Evolutionary conservation across 441 rosid species (phyloP).

Genomic region (Lagerstroemia fauriei): DNA sequence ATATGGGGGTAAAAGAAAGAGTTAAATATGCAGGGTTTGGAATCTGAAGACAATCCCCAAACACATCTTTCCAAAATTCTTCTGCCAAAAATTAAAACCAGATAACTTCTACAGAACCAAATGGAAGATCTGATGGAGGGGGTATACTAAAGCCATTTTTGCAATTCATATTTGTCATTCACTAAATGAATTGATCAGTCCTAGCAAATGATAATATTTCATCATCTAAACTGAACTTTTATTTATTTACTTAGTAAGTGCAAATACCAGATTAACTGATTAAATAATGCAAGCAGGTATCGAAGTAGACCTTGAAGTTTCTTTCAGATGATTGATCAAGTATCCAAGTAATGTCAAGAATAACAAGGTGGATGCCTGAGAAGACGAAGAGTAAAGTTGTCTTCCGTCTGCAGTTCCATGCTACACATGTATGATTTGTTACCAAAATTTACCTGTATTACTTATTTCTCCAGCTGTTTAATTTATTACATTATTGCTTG

Average conservation of each 20-base stretch:
- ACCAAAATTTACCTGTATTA: slow-evolving; percentile 4
- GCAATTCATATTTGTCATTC: neutral
- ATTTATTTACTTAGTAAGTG: neutral
- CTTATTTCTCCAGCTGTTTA: neutral
- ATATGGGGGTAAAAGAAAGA: neutral
- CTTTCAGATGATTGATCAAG: slow-evolving; percentile 45
- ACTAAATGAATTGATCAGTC: neutral
- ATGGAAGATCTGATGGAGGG: no score
- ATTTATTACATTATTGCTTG: neutral
- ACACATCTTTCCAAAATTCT: neutral
- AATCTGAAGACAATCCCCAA: neutral
- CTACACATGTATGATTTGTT: slow-evolving; percentile 80
- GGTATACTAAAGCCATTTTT: no score
- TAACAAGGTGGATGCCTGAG: slow-evolving; percentile 87
- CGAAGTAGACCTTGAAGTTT: slow-evolving; percentile 29
- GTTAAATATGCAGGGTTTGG: neutral
- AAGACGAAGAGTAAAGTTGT: slow-evolving; percentile 96
- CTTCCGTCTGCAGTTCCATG: slow-evolving; percentile 93
- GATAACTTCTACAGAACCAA: neutral
- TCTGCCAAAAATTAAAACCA: neutral
- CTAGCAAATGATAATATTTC: neutral
- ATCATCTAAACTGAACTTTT: neutral
- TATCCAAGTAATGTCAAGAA: slow-evolving; percentile 70
- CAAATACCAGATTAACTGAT: neutral
- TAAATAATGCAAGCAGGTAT: slow-evolving; percentile 19